phyloP scores from a whole-genome alignment of 139 green algal species.

The Zygnema circumcarinatum region DNA sequence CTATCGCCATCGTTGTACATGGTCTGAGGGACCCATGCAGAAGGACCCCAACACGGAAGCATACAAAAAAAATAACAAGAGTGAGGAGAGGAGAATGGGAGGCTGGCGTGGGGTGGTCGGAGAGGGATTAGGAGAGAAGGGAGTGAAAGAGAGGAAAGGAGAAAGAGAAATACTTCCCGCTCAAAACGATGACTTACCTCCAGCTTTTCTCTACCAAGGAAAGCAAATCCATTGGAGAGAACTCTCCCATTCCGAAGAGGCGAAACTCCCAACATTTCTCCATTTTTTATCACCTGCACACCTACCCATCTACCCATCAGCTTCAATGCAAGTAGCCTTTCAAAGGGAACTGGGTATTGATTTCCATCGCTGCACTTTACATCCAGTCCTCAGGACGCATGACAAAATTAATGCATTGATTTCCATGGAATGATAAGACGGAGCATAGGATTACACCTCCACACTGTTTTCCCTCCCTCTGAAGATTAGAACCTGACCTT shows the following conservation, averaged over 20 bases:
- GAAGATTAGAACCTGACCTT: too few species aligned
- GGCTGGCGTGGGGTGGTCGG: neutral
- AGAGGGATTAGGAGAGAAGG: neutral
- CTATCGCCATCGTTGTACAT: constrained; percentile 95
- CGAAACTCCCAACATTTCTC: constrained; percentile 91
- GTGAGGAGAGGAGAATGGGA: neutral
- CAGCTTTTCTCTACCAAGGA: constrained; percentile 73
- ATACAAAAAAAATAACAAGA: neutral
- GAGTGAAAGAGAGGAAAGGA: constrained; percentile 4
- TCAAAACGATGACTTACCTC: constrained; percentile 22
- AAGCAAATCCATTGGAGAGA: constrained; percentile 72
- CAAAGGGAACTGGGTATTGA: too few species aligned
- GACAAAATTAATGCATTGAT: too few species aligned
- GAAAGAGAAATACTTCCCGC: neutral
- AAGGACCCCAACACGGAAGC: neutral
- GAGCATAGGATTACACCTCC: too few species aligned
- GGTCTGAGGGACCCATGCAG: constrained; percentile 55
- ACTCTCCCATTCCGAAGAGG: constrained; percentile 75
- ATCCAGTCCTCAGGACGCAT: neutral
- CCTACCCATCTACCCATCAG: too few species aligned
- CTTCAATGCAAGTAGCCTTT: too few species aligned
- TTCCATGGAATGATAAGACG: too few species aligned
- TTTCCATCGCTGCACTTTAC: too few species aligned
- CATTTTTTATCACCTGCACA: constrained; percentile 93
- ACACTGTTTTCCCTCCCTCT: too few species aligned